phyloP scores from a whole-genome alignment of 352 stramenopile species.

The Hyphochytrium catenoides region DNA sequence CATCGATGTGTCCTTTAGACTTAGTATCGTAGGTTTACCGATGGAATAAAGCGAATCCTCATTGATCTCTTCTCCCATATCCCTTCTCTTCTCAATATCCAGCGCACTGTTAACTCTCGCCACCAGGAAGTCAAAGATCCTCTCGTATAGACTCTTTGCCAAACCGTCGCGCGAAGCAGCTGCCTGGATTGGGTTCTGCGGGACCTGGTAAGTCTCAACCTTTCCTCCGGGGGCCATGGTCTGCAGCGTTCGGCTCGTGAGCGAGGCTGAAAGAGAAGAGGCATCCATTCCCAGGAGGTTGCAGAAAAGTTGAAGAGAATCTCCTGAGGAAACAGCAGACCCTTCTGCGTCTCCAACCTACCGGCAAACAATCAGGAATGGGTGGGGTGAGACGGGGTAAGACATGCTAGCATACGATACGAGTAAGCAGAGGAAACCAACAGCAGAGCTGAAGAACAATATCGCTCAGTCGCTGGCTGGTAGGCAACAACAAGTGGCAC shows the following conservation, averaged over 20 bases:
- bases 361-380: too few species aligned
- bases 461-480: too few species aligned
- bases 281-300: slow-evolving; percentile 35
- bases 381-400: too few species aligned
- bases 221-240: slow-evolving; percentile 56
- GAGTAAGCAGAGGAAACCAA: too few species aligned
- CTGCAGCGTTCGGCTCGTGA: slow-evolving; percentile 58
- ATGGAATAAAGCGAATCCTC: too few species aligned
- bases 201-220: slow-evolving; percentile 58
- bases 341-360: slow-evolving; percentile 48
- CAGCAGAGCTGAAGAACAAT: too few species aligned
- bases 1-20: too few species aligned
- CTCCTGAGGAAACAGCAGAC: slow-evolving; percentile 17
- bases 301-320: slow-evolving; percentile 29
- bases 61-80: too few species aligned
- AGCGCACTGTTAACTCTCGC: slow-evolving; percentile 60
- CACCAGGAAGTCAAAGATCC: slow-evolving; percentile 90
- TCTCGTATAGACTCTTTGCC: slow-evolving; percentile 85
- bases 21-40: too few species aligned
- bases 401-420: too few species aligned
- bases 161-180: slow-evolving; percentile 78
- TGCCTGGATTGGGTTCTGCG: slow-evolving; percentile 59
- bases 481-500: too few species aligned
- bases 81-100: slow-evolving; percentile 49
- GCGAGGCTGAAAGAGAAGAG: slow-evolving; percentile 25